Percentiles rank a stretch among this genome's conserved stretches.
These are phyloP conservation scores for Lactifluus pinguis DNA, from an alignment of 768 basidiomycete species.

Conservation along the genomic window DNA sequence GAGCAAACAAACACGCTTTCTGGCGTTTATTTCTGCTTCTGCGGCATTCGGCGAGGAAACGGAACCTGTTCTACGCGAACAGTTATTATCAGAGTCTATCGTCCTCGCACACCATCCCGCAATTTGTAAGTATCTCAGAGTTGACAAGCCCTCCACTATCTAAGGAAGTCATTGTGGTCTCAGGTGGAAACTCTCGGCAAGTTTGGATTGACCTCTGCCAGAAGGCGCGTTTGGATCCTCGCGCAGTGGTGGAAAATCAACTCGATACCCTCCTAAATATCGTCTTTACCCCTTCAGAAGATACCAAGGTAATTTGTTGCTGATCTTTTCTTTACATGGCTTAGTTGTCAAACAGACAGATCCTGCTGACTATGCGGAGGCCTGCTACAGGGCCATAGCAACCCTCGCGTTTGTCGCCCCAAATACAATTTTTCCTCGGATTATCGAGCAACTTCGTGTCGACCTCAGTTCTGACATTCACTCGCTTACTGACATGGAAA, in stretches of 20 bases:
- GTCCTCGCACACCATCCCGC: slow-evolving; percentile 67
- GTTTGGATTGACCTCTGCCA: slow-evolving; percentile 80
- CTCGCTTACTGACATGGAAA: slow-evolving; percentile 58
- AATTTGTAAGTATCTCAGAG: slow-evolving; percentile 38
- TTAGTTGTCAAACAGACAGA: background rate
- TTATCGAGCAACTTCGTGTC: slow-evolving; percentile 54
- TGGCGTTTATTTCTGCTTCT: slow-evolving; percentile 44
- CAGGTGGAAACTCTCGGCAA: slow-evolving; percentile 44
- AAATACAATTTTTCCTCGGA: slow-evolving; percentile 48
- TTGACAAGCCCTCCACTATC: background rate
- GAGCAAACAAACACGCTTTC: slow-evolving; percentile 45
- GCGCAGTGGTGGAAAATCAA: slow-evolving; percentile 43
- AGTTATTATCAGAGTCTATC: slow-evolving; percentile 43
- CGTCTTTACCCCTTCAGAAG: slow-evolving; percentile 5
- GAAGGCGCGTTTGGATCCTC: slow-evolving; percentile 57
- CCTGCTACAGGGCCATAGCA: slow-evolving; percentile 63
- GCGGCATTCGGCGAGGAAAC: slow-evolving; percentile 38
- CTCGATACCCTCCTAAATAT: slow-evolving; percentile 37
- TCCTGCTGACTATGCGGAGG: slow-evolving; percentile 31
- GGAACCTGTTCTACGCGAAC: slow-evolving; percentile 34
- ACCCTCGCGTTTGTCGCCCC: slow-evolving; percentile 81
- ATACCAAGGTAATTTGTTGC: slow-evolving; percentile 25
- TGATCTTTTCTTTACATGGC: slow-evolving; percentile 14
- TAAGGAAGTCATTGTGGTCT: background rate
- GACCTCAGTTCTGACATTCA: slow-evolving; percentile 60